Conservation (phyloP, 768 basidiomycete genomes). For the Crassisporium funariophilum region DNA sequence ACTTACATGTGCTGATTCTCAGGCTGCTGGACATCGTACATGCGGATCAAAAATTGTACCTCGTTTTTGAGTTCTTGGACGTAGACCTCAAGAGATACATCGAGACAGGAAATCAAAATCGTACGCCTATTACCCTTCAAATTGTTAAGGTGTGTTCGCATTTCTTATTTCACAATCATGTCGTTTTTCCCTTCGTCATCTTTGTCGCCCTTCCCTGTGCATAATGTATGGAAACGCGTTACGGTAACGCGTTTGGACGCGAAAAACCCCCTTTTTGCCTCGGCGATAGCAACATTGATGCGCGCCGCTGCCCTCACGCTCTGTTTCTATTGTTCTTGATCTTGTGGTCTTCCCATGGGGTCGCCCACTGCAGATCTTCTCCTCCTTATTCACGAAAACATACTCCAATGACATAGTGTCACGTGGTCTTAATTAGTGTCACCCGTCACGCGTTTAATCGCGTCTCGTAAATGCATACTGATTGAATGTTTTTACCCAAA, state of each 20-base stretch:
- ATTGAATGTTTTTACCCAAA: conserved; percentile 9
- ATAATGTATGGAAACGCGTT: conserved; percentile 20
- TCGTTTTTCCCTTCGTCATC: conserved; percentile 16
- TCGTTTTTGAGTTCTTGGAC: conserved; percentile 97
- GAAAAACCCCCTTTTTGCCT: conserved; percentile 9
- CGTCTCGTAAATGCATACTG: conserved; percentile 1
- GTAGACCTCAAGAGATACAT: conserved; percentile 97
- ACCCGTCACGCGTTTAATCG: conserved; percentile 19
- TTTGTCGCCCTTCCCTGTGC: conserved; percentile 7
- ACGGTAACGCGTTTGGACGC: conserved; percentile 27
- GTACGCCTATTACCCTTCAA: conserved; percentile 69
- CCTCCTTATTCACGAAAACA: conserved; percentile 12
- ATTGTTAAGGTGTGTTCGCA: conserved; percentile 74
- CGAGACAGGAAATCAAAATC: conserved; percentile 77
- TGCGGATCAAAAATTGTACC: conserved; percentile 94
- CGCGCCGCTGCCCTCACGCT: conserved; percentile 3
- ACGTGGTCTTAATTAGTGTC: conserved; percentile 30
- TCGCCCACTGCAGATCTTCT: conserved; percentile 6
- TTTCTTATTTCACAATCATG: conserved; percentile 11
- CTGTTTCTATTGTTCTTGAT: conserved; percentile 11
- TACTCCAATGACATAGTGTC: conserved; percentile 23
- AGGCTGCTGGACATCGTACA: conserved; percentile 97
- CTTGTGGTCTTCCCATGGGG: conserved; percentile 14
- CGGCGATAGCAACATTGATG: neutral
- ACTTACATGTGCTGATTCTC: too few relatives aligned